Evolutionary conservation across 1,284 basidiomycete species (phyloP), one percentile per base, ranked within the genome.

Genomic region (Ustilago lituana): DNA sequence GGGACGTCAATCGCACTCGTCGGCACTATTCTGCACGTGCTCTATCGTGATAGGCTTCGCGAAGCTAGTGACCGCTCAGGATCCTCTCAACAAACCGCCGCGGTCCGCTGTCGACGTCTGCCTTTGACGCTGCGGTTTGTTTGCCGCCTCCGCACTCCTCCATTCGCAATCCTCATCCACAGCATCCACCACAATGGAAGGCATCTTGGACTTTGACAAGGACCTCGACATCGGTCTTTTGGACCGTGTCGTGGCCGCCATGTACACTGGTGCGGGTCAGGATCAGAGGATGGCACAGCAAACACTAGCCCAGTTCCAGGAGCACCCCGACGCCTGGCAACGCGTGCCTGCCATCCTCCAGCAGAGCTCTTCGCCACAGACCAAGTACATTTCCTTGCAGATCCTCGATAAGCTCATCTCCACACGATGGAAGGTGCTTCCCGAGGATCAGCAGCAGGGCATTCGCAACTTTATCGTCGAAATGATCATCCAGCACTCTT

Each of bases 381-480:
- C 94, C 38, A 98, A 98, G 63, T 81, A 78, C 53, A 74, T 81
- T 24, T 71, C 79, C 15, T 55, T 81, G n/a, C 78, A 81, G 66
- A 79, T 81, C 48, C 73, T 81, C 33, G 79, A 81, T 58, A 79
- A 92, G 84, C 87, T 99, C 67, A 92, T 99, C 80, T 88, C 87
- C 58, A 96, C 93, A 43, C 87, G 93, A 76, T 99, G 96, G 96
- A 97, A 95, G 85, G 90, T 93, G 35, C 85, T 99, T 41, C 96
- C 96, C 22, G 90, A 93, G 63, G 92, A 92, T 38, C 95, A 99
- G 59, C 79, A 81, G 69, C 77, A 79, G 57, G 79, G 94, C 46
- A 97, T 98, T 74, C 89, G 95, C 59, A 98, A 98, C 84, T 99
- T 98, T 77, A 90, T 98, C 71, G 93, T 98, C 51, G 91, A 91